These are phyloP conservation scores for Colletotrichum plurivorum DNA, from an alignment of 2,329 filamentous ascomycete species.

Conservation along the genomic window DNA sequence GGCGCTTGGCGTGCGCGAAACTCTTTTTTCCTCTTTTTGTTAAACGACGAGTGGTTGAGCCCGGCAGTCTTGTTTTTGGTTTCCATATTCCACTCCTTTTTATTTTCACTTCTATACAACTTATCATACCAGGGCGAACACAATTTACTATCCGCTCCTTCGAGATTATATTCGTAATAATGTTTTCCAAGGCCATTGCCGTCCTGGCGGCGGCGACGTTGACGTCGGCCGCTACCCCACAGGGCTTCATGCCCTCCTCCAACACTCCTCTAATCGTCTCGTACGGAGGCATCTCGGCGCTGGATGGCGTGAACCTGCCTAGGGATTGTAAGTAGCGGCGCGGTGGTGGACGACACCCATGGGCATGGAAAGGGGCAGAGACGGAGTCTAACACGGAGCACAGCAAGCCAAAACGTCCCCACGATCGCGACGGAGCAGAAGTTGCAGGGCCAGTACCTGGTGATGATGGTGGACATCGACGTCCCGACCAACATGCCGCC, in stretches of 20 bases:
- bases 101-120: conserved; percentile 15
- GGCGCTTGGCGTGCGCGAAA: background rate
- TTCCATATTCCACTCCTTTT: conserved; percentile 30
- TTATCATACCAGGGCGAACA: conserved; percentile 3
- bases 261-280: conserved; percentile 56
- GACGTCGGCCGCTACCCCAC: conserved; percentile 56
- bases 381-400: background rate
- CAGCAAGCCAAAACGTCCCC: conserved; percentile 34
- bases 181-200: conserved; percentile 50
- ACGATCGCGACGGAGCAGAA: conserved; percentile 40
- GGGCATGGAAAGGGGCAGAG: too few relatives aligned
- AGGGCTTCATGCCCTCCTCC: conserved; percentile 56
- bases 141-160: conserved; percentile 22
- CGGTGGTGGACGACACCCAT: background rate
- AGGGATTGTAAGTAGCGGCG: conserved; percentile 50
- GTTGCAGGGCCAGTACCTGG: conserved; percentile 51
- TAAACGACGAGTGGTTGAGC: conserved; percentile 33
- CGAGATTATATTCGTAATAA: conserved; percentile 42
- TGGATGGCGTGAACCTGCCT: conserved; percentile 55
- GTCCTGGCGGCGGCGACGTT: conserved; percentile 50
- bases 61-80: conserved; percentile 39
- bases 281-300: conserved; percentile 53
- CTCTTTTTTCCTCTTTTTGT: conserved; percentile 22
- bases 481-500: conserved; percentile 56
- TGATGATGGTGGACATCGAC: conserved; percentile 62